Base-by-base conservation (phyloP, 371 early-diverging fungal genomes). In the Actinomucor elegans region DNA sequence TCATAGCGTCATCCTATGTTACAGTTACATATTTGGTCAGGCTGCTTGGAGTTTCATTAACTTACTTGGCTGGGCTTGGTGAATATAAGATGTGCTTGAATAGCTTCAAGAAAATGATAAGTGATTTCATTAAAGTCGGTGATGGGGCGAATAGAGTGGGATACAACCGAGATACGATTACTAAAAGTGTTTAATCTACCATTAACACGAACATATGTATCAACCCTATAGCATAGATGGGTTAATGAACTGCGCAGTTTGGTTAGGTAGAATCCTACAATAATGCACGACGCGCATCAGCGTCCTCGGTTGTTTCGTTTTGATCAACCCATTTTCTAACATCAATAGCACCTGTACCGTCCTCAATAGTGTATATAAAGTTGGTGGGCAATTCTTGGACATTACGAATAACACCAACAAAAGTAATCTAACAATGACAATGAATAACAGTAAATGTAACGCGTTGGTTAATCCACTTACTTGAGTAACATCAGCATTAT, bases 281-380 rank as follows among this genome's bases (percentile, higher is more conserved):
- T 28, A 61, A 58, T 17, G n/a, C 24, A 35, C 50, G 50, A 10
- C 57, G 64, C 46, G 55, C 51, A 41, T 63, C 64, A 18, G 53
- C 59, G 26, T 68, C 73, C 7, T 66, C 75, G 8, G 59, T 55
- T 17, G 52, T 59, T 32, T 70, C 74, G 47, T 60, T 60, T 28
- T 64, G 64, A 23, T 83, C 80, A 15, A 80, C 24, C 83, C 83
- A 93, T 53, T 79, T 69, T 51, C 81, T 77, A 21, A 84, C 86
- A 34, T 92, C 93, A 15, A 88, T 73, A 41, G 57, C 57, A 17
- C 88, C 89, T 12, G 92, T 88, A 8, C 92, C 92, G 58, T 94
- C 94, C 43, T 92, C 89, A 20, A 94, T 55, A 17, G 69, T 66
- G 61, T 88, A 93, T 14, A 71, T 66, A 15, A 73, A 50, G 49